Evolutionary conservation across 2,329 filamentous ascomycete species (phyloP).

Genomic region (Lomentospora prolificans): DNA sequence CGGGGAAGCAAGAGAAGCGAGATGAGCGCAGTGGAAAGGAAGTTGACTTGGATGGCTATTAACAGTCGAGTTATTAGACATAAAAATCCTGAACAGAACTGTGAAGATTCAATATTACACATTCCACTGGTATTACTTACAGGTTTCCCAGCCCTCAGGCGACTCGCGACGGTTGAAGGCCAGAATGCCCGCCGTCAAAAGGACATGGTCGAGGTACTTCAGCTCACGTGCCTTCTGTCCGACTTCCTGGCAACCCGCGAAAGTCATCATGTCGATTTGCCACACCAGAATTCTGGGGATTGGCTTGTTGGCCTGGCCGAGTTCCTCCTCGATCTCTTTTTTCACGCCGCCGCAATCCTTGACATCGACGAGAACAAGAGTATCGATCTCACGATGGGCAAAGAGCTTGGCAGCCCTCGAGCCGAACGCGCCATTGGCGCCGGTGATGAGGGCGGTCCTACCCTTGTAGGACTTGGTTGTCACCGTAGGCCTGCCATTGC

Average conservation of each 20-base stretch:
- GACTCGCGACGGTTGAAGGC: slow-evolving; percentile 24
- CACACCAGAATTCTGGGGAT: slow-evolving; percentile 24
- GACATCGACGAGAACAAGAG: slow-evolving; percentile 26
- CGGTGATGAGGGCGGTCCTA: slow-evolving; percentile 24
- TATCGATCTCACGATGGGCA: slow-evolving; percentile 22
- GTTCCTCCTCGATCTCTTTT: slow-evolving; percentile 22
- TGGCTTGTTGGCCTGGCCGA: slow-evolving; percentile 15
- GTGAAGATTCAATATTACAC: too few relatives aligned
- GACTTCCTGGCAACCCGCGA: slow-evolving; percentile 22
- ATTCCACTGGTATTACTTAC: too few relatives aligned
- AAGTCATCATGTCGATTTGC: slow-evolving; percentile 27
- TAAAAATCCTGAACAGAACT: too few relatives aligned
- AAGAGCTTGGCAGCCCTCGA: slow-evolving; percentile 26
- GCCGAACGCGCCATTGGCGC: slow-evolving; percentile 26
- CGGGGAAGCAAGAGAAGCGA: slow-evolving; percentile 22
- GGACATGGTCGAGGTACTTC: slow-evolving; percentile 23
- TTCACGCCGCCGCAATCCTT: slow-evolving; percentile 22
- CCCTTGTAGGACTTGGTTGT: slow-evolving; percentile 25
- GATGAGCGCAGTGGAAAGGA: slow-evolving; percentile 23
- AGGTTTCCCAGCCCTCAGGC: slow-evolving; percentile 28
- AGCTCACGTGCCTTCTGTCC: slow-evolving; percentile 19
- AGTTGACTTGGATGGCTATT: slow-evolving; percentile 26
- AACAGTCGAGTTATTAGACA: background rate
- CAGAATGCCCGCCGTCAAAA: slow-evolving; percentile 27
- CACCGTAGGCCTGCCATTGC: slow-evolving; percentile 22